Base-by-base conservation (phyloP, 768 basidiomycete genomes). In the Agaricus subrufescens region DNA sequence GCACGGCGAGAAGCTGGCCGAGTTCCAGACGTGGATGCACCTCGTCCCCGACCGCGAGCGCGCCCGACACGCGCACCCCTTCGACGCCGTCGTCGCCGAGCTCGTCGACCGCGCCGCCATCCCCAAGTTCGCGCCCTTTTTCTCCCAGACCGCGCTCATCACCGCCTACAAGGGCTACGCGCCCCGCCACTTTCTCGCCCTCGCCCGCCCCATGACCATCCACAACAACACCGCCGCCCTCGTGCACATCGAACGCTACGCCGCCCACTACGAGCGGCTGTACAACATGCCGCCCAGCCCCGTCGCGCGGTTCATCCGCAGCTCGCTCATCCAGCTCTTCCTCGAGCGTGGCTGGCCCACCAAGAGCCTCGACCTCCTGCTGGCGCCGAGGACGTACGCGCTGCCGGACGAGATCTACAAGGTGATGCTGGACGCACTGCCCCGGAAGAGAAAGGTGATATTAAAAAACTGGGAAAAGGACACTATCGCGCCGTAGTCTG, bases 401-500 rank as follows among this genome's bases (percentile, higher is more conserved):
- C n/a, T 56, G 4, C 39, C 47, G 11, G 48, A 44, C 37, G 7
- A 14, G 4, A 43, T 50, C 29, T 50, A 56, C 38, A 3, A 50
- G 3, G 9, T 31, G 0, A 40, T 56, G 19, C 4, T 56, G 10
- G 38, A 43, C 19, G 9, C 25, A 3, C 39, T 55, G 23, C 15
- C 38, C 2, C 29, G 23, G n/a, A 23, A 31, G 29, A 56, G 23
- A 26, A 14, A n/a, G 1, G 26, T 37, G 48, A 50, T 56, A 30
- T 27, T 56, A 11, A 38, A 49, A 31, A 34, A 34, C 23, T 50
- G 54, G 54, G 47, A 56, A 19, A 42, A 31, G 31, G 46, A 49
- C 12, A 38, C 62, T 67, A 80, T 52, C 77, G 73, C 3, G 87
- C 88, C 14, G 85, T 87, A 10, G 85, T 85, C 66, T 85, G 85